These are phyloP conservation scores for Deinandra increscens DNA, from an alignment of 129 eudicot species.

Conservation along the genomic window DNA sequence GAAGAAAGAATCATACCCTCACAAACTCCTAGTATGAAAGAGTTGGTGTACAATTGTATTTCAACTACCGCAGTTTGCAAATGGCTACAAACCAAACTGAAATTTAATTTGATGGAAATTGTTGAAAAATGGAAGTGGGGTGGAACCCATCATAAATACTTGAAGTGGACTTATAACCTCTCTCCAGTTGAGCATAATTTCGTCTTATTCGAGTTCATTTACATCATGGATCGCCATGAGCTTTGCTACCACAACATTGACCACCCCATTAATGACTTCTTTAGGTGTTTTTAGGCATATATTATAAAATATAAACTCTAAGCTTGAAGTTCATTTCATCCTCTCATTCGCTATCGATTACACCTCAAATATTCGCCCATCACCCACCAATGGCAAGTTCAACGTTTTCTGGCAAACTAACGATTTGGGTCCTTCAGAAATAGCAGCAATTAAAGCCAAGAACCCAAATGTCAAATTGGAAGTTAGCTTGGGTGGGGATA, in stretches of 20 bases:
- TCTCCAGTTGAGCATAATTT: not conserved
- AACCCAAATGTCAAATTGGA: constrained; percentile 50
- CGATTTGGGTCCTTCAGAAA: constrained; percentile 37
- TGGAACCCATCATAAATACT: constrained; percentile 6
- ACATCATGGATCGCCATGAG: not conserved
- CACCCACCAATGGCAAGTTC: constrained; percentile 49
- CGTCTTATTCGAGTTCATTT: not conserved
- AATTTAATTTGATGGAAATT: not conserved
- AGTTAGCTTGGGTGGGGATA: constrained; percentile 56
- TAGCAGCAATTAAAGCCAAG: constrained; percentile 34
- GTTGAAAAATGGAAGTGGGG: not conserved
- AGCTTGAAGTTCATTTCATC: constrained; percentile 52
- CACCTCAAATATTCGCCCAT: constrained; percentile 31
- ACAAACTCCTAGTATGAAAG: not conserved
- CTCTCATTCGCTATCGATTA: constrained; percentile 55
- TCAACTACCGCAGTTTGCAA: not conserved
- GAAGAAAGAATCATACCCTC: not conserved
- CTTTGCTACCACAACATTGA: not conserved
- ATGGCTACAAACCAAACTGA: not conserved
- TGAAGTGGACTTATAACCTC: constrained; percentile 7
- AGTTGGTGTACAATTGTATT: not conserved
- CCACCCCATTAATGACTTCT: not conserved
- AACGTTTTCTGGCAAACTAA: constrained; percentile 49
- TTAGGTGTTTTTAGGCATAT: not conserved
- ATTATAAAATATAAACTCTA: constrained; percentile 40